phyloP scores from a whole-genome alignment of 768 basidiomycete genomes.

The Chalciporus sphaerocephalus region DNA sequence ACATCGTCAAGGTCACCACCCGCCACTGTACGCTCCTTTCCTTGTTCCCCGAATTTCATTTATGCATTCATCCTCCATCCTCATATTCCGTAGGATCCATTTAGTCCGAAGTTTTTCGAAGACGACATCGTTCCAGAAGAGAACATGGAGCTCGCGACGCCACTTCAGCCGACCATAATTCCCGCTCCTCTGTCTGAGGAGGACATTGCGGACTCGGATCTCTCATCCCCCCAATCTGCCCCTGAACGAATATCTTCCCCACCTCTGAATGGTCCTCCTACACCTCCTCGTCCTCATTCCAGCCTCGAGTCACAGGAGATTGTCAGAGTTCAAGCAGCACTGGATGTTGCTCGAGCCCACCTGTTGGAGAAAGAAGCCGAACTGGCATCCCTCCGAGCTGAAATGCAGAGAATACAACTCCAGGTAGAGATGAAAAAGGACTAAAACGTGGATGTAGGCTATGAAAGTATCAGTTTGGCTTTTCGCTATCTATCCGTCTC shows the following conservation, averaged over 20 bases:
- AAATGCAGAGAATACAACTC: conserved; percentile 20
- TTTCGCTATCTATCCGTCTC: neutral
- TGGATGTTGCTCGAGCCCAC: conserved; percentile 19
- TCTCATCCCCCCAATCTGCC: conserved; percentile 19
- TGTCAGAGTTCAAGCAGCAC: conserved; percentile 17
- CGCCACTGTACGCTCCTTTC: conserved; percentile 3
- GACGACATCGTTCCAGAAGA: conserved; percentile 35
- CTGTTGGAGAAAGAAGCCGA: conserved; percentile 22
- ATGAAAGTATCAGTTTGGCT: neutral
- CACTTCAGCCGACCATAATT: conserved; percentile 38
- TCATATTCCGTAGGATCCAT: conserved; percentile 7
- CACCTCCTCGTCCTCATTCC: neutral
- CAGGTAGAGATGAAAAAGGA: conserved; percentile 6
- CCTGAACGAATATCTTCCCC: conserved; percentile 21
- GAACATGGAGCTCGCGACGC: conserved; percentile 52
- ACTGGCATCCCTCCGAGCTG: conserved; percentile 17
- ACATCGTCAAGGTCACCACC: conserved; percentile 2
- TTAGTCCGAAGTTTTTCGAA: conserved; percentile 27
- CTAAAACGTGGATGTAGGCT: neutral
- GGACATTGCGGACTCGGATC: conserved; percentile 8
- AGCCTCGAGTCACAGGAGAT: conserved; percentile 17
- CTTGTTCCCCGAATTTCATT: no score
- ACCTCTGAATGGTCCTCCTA: neutral
- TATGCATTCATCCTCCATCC: neutral
- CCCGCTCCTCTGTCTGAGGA: neutral